phyloP scores from a whole-genome alignment of 768 basidiomycete genomes.

The Cystoderma amianthinum region DNA sequence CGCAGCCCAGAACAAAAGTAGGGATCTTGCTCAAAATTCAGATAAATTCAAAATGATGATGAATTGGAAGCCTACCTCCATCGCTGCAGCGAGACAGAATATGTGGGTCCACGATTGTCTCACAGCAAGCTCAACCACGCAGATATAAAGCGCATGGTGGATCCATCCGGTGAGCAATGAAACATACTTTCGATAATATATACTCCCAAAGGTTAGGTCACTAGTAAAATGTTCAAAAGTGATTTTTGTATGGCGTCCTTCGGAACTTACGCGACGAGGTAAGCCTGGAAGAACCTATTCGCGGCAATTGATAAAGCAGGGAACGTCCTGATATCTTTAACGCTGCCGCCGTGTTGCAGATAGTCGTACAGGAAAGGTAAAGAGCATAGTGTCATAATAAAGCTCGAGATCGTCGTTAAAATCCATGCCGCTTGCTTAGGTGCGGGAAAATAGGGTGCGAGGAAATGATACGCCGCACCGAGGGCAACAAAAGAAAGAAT shows the following conservation, averaged over 20 bases:
- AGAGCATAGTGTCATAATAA: conserved; percentile 29
- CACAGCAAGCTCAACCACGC: conserved; percentile 30
- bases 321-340: conserved; percentile 5
- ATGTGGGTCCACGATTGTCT: conserved; percentile 27
- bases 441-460: conserved; percentile 21
- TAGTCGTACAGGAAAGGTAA: conserved; percentile 22
- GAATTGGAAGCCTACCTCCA: conserved; percentile 33
- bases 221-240: conserved; percentile 15
- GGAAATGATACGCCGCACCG: conserved; percentile 17
- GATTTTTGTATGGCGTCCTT: too few relatives aligned
- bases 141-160: conserved; percentile 37
- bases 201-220: conserved; percentile 36
- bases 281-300: conserved; percentile 11
- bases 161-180: conserved; percentile 52
- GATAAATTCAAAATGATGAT: background rate
- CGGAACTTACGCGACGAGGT: conserved; percentile 7
- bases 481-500: conserved; percentile 12
- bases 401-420: conserved; percentile 24
- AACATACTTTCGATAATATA: conserved; percentile 38
- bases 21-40: conserved; percentile 30
- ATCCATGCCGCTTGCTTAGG: conserved; percentile 41
- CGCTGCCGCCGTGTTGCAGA: conserved; percentile 6
- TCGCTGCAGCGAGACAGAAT: conserved; percentile 35
- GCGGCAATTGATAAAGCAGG: conserved; percentile 5
- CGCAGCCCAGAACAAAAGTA: conserved; percentile 43